phyloP scores from a whole-genome alignment of 257 asterid genomes.

The Parsonsia alboflavescens region DNA sequence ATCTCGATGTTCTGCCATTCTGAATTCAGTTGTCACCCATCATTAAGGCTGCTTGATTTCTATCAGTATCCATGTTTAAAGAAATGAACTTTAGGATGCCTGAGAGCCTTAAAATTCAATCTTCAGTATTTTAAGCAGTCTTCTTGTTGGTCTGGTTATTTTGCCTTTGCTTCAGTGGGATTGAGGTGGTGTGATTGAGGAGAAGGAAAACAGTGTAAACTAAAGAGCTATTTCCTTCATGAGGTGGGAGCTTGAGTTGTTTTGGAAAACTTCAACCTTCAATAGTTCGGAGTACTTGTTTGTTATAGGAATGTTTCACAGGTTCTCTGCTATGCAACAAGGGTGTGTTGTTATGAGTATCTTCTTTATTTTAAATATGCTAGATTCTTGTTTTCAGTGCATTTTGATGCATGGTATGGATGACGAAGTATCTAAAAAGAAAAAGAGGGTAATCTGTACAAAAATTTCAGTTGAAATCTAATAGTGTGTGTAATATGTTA shows the following conservation, averaged over 20 bases:
- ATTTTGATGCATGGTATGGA: not conserved
- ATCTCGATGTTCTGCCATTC: too few relatives aligned
- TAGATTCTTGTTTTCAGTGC: not conserved
- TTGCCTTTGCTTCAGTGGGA: not conserved
- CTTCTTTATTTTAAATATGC: not conserved
- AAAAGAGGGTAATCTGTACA: not conserved
- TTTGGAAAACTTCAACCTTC: not conserved
- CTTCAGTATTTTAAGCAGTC: not conserved
- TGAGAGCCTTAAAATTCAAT: not conserved
- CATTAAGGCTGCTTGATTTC: too few relatives aligned
- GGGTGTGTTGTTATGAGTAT: not conserved
- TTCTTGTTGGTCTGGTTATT: not conserved
- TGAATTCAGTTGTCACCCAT: too few relatives aligned
- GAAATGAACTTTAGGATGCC: not conserved
- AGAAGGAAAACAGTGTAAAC: not conserved
- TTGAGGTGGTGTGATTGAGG: not conserved
- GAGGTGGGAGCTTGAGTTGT: not conserved
- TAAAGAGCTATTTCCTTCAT: not conserved
- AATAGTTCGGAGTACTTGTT: not conserved
- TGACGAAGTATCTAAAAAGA: not conserved
- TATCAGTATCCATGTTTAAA: not conserved
- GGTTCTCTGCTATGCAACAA: not conserved
- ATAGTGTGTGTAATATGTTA: not conserved
- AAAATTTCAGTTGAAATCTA: not conserved
- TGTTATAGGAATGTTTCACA: not conserved